Conservation (phyloP, 2,329 filamentous ascomycete genomes). For the Aspergillus niger region DNA sequence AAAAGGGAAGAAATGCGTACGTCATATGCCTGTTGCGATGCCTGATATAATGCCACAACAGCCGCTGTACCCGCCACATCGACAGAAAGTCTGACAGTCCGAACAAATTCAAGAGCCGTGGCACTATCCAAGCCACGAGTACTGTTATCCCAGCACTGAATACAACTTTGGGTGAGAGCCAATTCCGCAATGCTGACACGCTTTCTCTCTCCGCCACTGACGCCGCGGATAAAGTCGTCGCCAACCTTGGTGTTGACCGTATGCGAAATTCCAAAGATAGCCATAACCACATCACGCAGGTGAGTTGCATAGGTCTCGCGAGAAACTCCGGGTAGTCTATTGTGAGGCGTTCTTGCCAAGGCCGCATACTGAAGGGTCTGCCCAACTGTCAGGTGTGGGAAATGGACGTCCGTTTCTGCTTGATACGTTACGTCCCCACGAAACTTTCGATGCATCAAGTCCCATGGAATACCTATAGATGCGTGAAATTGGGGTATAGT, state of each 20-base stretch:
- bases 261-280: slow-evolving; percentile 8
- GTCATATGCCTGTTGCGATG: neutral
- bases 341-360: slow-evolving; percentile 45
- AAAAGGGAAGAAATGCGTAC: neutral
- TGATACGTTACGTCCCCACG: slow-evolving; percentile 76
- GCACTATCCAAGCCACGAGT: slow-evolving; percentile 44
- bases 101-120: slow-evolving; percentile 56
- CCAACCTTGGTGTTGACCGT: slow-evolving; percentile 11
- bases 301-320: slow-evolving; percentile 4
- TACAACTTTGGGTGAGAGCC: neutral
- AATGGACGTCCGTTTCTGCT: slow-evolving; percentile 76
- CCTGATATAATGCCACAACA: neutral
- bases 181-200: slow-evolving; percentile 8
- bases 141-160: slow-evolving; percentile 43
- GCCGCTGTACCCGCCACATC: neutral
- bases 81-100: slow-evolving; percentile 24
- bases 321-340: neutral
- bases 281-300: slow-evolving; percentile 5
- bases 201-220: slow-evolving; percentile 14
- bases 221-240: slow-evolving; percentile 10
- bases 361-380: slow-evolving; percentile 61
- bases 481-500: slow-evolving; percentile 27
- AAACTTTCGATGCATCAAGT: slow-evolving; percentile 6
- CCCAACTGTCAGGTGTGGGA: slow-evolving; percentile 71
- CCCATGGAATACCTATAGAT: neutral